These are phyloP conservation scores for Alnus glutinosa DNA, from an alignment of 306 rosid genomes.

Conservation along the genomic window DNA sequence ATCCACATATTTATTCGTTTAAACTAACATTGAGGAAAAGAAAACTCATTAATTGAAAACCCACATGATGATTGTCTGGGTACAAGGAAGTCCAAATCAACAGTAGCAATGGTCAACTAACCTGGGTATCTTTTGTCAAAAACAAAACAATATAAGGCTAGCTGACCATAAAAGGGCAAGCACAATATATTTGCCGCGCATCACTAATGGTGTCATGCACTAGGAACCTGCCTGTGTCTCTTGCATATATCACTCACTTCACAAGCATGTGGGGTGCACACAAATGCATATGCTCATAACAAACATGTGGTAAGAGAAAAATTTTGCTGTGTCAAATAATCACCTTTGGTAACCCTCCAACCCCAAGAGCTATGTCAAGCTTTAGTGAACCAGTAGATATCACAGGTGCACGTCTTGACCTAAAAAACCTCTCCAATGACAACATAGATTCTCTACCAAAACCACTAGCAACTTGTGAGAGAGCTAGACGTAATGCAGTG, in stretches of 20 bases:
- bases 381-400: constrained; percentile 76
- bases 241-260: constrained; percentile 10
- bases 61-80: too few species aligned
- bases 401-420: constrained; percentile 53
- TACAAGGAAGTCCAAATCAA: too few species aligned
- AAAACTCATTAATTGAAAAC: too few species aligned
- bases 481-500: constrained; percentile 58
- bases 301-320: constrained; percentile 15
- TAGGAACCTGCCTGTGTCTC: not conserved
- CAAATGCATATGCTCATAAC: not conserved
- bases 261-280: not conserved
- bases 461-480: constrained; percentile 62
- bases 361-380: constrained; percentile 85
- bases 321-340: constrained; percentile 3
- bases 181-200: not conserved
- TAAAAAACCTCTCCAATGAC: constrained; percentile 55
- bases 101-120: too few species aligned
- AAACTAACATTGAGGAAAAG: too few species aligned
- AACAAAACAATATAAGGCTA: too few species aligned
- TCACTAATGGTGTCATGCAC: not conserved
- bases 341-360: constrained; percentile 90
- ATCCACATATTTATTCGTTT: not conserved
- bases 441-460: constrained; percentile 66
- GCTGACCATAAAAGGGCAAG: too few species aligned
- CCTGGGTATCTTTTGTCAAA: too few species aligned